Evolutionary conservation across 1,284 basidiomycete species (phyloP).

Genomic region (Peniophora sp.): DNA sequence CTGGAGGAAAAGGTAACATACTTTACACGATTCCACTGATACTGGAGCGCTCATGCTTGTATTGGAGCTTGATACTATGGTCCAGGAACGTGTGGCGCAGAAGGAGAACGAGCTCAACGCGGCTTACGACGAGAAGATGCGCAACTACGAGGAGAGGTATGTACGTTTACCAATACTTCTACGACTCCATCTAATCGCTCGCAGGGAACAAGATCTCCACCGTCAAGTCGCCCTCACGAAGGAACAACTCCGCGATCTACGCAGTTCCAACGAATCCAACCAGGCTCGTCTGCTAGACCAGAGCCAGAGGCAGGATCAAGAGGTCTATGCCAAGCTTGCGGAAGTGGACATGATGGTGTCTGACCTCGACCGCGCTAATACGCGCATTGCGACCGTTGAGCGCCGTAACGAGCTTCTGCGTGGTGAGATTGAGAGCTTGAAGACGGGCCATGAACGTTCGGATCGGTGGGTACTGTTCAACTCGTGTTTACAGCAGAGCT

Average conservation of each 20-base stretch:
- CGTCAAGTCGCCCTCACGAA: conserved; percentile 81
- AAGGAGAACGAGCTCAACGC: conserved; percentile 96
- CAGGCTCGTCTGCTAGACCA: conserved; percentile 89
- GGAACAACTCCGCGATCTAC: conserved; percentile 84
- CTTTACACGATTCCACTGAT: neutral
- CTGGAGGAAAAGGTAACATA: conserved; percentile 71
- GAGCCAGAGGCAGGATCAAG: conserved; percentile 85
- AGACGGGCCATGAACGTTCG: conserved; percentile 72
- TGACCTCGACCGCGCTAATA: conserved; percentile 90
- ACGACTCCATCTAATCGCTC: too few species aligned
- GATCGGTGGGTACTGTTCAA: conserved; percentile 48
- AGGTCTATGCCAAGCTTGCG: conserved; percentile 79
- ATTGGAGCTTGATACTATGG: conserved; percentile 88
- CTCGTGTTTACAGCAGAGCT: neutral
- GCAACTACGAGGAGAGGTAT: conserved; percentile 91
- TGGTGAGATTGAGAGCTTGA: conserved; percentile 86
- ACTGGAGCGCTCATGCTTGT: neutral
- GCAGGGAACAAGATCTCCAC: conserved; percentile 85
- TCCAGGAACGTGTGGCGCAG: conserved; percentile 77
- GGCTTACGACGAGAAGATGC: conserved; percentile 90
- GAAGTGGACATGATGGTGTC: conserved; percentile 91
- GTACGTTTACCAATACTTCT: conserved; percentile 11
- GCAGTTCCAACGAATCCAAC: conserved; percentile 84
- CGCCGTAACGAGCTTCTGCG: conserved; percentile 89
- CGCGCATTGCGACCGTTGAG: conserved; percentile 86